A percentile compares a stretch with the other conserved stretches of the same genome.
phyloP scores from a whole-genome alignment of 1,284 basidiomycete species.

The Boletus semigastroideus region DNA sequence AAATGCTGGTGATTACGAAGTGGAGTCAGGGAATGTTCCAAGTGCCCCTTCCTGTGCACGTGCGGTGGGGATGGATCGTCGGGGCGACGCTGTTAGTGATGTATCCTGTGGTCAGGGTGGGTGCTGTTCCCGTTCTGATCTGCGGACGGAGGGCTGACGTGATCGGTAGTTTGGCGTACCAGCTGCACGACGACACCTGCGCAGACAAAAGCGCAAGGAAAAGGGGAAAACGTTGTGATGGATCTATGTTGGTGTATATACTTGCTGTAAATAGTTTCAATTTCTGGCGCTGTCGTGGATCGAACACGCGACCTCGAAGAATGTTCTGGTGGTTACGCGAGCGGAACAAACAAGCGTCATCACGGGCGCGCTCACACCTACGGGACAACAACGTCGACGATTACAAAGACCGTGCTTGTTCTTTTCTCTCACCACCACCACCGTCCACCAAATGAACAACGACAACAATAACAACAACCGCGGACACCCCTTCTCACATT shows the following conservation, averaged over 20 bases:
- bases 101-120: constrained; percentile 68
- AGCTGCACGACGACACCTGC: constrained; percentile 45
- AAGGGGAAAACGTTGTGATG: constrained; percentile 35
- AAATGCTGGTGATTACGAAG: constrained; percentile 71
- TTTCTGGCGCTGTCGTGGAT: constrained; percentile 4
- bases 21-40: constrained; percentile 75
- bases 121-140: constrained; percentile 11
- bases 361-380: background rate
- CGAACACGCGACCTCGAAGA: constrained; percentile 18
- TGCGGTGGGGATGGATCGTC: constrained; percentile 65
- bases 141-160: constrained; percentile 8
- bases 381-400: background rate
- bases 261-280: background rate
- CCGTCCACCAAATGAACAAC: constrained; percentile 27
- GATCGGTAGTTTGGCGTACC: constrained; percentile 52
- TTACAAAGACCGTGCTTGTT: constrained; percentile 15
- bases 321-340: constrained; percentile 34
- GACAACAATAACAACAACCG: constrained; percentile 10
- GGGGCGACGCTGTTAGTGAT: constrained; percentile 57
- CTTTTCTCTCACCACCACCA: constrained; percentile 26
- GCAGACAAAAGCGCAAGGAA: constrained; percentile 38
- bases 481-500: constrained; percentile 18
- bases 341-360: constrained; percentile 25
- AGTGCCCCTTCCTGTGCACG: constrained; percentile 57
- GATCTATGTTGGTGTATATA: background rate